Base-by-base conservation (phyloP, 768 basidiomycete species). In the Boletellus ananas region DNA sequence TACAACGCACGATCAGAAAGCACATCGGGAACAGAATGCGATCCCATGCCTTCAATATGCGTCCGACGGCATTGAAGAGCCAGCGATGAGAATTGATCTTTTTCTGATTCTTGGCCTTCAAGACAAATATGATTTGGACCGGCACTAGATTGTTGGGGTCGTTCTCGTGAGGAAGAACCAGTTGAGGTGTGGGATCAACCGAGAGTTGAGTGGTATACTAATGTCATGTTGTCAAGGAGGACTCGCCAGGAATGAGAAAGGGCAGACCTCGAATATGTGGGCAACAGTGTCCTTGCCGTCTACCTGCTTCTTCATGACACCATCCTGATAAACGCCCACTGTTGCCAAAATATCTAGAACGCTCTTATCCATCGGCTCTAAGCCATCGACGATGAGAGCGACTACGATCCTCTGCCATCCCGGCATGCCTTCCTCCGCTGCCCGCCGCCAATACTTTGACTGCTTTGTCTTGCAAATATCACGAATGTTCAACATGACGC, bases 131-230 rank as follows among this genome's bases (percentile, higher is more conserved):
- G 58, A 96, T 85, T 62, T 92, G 90, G 4, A 96, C 92, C 0
- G 94, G 91, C 3, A 94, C 90, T 29, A 97, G 70, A 66, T 96
- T 96, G 72, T 93, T 91, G 16, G 90, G 82, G 60, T 96, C 92
- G 33, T 90, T 87, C 12, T 83, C 79, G 61, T 91, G 88, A 34
- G 96, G 95, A 21, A 94, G 83, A 42, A 97, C 87, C 34, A 97
- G 79, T 61, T 91, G 88, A 1, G 94, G 94, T 3, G 86, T 85
- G 2, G 92, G 73, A 58, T 95, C 94, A 57, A 99, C 85, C 0
- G 93, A 95, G 18, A 99, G 78, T 66, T 96, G 93, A 0, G 94
- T 97, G 2, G 95, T 98, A 69, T 97, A 99, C 90, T 96, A 57
- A 20, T 47, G 44, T 23, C 14, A 16, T 10, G 31, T n/a, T 8